A percentile compares a stretch with the other conserved stretches of the same genome.
These are phyloP conservation scores for Gossypium turneri DNA, from an alignment of 345 rosid species.

Conservation along the genomic window DNA sequence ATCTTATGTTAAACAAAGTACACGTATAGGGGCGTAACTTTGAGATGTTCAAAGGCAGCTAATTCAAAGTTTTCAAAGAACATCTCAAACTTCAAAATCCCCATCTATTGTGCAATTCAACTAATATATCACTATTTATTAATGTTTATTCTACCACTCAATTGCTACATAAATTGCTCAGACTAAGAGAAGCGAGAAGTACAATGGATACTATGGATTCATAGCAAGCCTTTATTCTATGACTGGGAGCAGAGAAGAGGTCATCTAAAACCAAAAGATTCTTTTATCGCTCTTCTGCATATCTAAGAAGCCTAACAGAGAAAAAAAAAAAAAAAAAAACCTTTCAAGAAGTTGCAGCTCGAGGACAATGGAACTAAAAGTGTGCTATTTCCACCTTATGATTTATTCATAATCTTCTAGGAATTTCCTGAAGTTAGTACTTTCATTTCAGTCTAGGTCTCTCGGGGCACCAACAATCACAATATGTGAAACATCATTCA, in stretches of 20 bases:
- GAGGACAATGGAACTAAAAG: background rate
- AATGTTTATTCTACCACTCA: background rate
- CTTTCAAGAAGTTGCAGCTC: background rate
- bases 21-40: background rate
- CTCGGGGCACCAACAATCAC: background rate
- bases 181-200: background rate
- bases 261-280: background rate
- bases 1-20: background rate
- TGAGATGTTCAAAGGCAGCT: background rate
- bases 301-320: background rate
- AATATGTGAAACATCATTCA: background rate
- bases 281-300: background rate
- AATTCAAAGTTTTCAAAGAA: conserved; percentile 8
- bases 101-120: background rate
- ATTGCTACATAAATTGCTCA: background rate
- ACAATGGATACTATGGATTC: background rate
- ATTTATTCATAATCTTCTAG: background rate
- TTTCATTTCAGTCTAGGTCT: background rate
- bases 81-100: conserved; percentile 7
- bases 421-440: background rate
- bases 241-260: background rate
- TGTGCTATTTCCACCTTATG: background rate
- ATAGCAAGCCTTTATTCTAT: background rate
- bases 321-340: background rate
- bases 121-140: background rate